Evolutionary conservation across 2,329 filamentous ascomycete genomes (phyloP), one percentile per base, ranked within the genome.

Genomic region (Aspergillus chevalieri): DNA sequence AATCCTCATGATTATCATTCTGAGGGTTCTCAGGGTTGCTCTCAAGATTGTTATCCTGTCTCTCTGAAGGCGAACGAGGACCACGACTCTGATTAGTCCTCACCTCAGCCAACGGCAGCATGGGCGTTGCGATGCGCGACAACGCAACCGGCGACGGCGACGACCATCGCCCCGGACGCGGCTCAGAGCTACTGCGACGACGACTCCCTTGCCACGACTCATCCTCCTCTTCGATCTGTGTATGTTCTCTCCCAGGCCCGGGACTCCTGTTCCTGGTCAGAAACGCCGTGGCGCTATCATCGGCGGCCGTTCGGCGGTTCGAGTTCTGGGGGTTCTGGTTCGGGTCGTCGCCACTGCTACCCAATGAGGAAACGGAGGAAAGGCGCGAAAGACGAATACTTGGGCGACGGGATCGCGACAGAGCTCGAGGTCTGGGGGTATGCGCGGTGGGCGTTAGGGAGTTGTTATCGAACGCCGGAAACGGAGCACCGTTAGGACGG

Each of bases 121-220:
- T 68, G 15, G 57, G 57, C 8, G 59, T 58, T 22, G 55, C 50
- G 44, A 63, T 49, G 21, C 58, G 54, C 24, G 60, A 48, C 4
- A 62, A 44, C 5, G 52, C 49, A 28, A 57, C 47, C 6, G 59
- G 50, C 6, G 54, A 52, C 19, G 66, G 58, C 1, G 57, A 57
- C 17, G 67, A 66, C 57, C 59, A 68, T 33, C 63, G 63, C 21
- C 63, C 62, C 10, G 59, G 65, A 41, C 65, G 67, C 17, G 70
- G 70, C 45, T 72, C 70, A 15, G 70, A 72, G 48, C 54, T 72
- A 52, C 70, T 72, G 53, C 70, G 69, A 38, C 70, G 67, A 36
- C 70, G 65, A 17, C 57, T 61, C 8, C 52, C 54, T 45, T 62
- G 55, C 52, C 55, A 57, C 24, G 56, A 52, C 48, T 67, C 62